These are phyloP conservation scores for Russula griseocarnosa DNA, from an alignment of 768 basidiomycete genomes.

Conservation along the genomic window DNA sequence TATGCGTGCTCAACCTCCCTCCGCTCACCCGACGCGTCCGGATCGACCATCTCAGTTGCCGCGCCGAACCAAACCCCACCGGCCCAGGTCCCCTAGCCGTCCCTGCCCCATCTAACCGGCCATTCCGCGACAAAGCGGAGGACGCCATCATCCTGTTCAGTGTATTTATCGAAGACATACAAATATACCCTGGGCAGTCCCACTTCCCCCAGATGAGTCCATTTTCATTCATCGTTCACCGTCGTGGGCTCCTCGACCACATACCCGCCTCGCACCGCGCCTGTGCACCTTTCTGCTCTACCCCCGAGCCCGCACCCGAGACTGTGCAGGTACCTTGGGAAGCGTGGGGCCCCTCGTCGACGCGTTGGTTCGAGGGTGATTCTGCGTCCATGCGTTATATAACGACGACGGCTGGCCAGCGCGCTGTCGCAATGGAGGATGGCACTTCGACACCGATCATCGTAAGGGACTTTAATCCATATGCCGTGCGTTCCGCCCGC, in stretches of 20 bases:
- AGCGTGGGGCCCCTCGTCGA: conserved; percentile 28
- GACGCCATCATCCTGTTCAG: too few relatives aligned
- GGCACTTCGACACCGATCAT: conserved; percentile 14
- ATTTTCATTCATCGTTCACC: conserved; percentile 31
- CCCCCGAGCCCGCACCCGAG: neutral
- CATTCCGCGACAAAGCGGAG: too few relatives aligned
- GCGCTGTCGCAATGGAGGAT: conserved; percentile 27
- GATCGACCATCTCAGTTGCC: conserved; percentile 31
- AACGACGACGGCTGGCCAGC: conserved; percentile 35
- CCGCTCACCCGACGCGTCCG: conserved; percentile 17
- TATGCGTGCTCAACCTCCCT: conserved; percentile 30
- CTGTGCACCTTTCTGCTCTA: conserved; percentile 8
- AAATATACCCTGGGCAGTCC: neutral
- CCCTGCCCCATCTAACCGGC: too few relatives aligned
- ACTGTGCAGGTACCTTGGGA: conserved; percentile 26
- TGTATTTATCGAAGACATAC: too few relatives aligned
- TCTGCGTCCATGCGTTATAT: conserved; percentile 32
- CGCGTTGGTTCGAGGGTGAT: conserved; percentile 32
- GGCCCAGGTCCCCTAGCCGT: neutral
- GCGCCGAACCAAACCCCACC: conserved; percentile 32
- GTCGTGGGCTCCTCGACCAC: conserved; percentile 26
- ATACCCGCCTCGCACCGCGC: conserved; percentile 1
- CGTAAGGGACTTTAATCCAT: conserved; percentile 32
- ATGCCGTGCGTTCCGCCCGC: conserved; percentile 19
- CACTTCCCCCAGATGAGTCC: conserved; percentile 20